Percentiles rank a stretch among this genome's conserved stretches.
These are phyloP conservation scores for Nitzschia sp. DNA, from an alignment of 108 stramenopile species.

Conservation along the genomic window DNA sequence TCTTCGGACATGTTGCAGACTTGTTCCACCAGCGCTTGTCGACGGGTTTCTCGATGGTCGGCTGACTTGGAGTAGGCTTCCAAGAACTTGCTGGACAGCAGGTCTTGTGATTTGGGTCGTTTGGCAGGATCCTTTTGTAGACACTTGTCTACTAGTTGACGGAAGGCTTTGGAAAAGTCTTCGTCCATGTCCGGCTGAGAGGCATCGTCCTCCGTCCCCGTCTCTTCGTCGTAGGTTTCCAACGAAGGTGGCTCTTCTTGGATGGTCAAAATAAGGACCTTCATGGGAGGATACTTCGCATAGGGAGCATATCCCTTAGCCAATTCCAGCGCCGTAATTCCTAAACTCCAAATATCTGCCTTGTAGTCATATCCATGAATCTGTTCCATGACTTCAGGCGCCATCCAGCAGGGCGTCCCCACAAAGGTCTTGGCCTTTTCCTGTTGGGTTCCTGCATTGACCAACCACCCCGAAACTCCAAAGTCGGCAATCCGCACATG, in stretches of 20 bases:
- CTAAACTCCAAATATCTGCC: conserved; percentile 98
- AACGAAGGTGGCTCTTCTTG: conserved; percentile 92
- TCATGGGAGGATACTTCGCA: conserved; percentile 95
- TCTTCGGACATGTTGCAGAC: conserved; percentile 66
- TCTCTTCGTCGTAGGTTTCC: conserved; percentile 84
- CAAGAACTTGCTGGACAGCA: conserved; percentile 54
- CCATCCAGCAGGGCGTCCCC: conserved; percentile 92
- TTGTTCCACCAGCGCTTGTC: conserved; percentile 43
- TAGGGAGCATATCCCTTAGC: conserved; percentile 98
- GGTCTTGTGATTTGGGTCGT: conserved; percentile 64
- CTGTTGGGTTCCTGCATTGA: conserved; percentile 62
- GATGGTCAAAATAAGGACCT: conserved; percentile 93
- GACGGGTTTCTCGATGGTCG: conserved; percentile 34
- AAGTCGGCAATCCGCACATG: conserved; percentile 94
- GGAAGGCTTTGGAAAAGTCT: conserved; percentile 66
- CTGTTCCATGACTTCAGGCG: conserved; percentile 97
- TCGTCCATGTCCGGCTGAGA: conserved; percentile 25
- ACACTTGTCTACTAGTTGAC: conserved; percentile 59
- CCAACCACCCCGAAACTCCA: conserved; percentile 89
- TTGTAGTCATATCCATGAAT: conserved; percentile 94
- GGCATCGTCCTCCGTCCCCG: conserved; percentile 63
- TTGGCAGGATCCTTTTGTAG: conserved; percentile 83
- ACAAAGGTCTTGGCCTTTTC: conserved; percentile 90
- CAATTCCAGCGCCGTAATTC: conserved; percentile 98
- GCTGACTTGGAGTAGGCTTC: conserved; percentile 33